Conservation (phyloP, 345 rosid species). For the Rhizophora mangle region DNA sequence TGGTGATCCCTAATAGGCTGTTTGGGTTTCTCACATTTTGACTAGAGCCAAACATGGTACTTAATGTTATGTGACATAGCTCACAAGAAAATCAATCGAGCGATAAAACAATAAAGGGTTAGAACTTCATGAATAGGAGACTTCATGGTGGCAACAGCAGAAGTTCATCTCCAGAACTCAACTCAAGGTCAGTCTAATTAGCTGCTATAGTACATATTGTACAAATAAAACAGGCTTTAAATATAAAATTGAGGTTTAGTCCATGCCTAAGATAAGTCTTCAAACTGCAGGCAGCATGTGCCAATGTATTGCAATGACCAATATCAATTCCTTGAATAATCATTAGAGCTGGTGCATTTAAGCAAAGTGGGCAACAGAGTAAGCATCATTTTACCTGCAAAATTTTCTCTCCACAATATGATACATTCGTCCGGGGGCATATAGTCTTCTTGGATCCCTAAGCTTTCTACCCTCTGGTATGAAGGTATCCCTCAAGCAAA, state of each 20-base stretch:
- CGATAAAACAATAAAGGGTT: neutral
- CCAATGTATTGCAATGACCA: neutral
- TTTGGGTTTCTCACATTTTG: too few relatives aligned
- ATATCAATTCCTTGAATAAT: neutral
- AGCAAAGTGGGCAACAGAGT: neutral
- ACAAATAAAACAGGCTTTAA: neutral
- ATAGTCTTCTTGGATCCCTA: slow-evolving; percentile 79
- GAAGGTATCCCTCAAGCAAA: slow-evolving; percentile 96
- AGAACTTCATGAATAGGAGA: neutral
- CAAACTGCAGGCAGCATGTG: neutral
- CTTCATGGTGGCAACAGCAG: neutral
- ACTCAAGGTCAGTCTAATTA: neutral
- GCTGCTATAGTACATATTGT: neutral
- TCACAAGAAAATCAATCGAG: too few relatives aligned
- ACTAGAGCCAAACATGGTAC: too few relatives aligned
- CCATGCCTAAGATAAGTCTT: neutral
- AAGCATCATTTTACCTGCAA: slow-evolving; percentile 57
- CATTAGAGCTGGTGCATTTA: neutral
- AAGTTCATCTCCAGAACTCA: neutral
- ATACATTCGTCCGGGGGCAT: slow-evolving; percentile 95
- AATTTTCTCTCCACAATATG: slow-evolving; percentile 91
- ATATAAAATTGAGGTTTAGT: neutral
- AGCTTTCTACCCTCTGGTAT: slow-evolving; percentile 87
- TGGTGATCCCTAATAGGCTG: too few relatives aligned
- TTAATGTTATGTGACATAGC: too few relatives aligned